Evolutionary conservation across 2,329 filamentous ascomycete species (phyloP).

Genomic region (Nannizzia gypsea): DNA sequence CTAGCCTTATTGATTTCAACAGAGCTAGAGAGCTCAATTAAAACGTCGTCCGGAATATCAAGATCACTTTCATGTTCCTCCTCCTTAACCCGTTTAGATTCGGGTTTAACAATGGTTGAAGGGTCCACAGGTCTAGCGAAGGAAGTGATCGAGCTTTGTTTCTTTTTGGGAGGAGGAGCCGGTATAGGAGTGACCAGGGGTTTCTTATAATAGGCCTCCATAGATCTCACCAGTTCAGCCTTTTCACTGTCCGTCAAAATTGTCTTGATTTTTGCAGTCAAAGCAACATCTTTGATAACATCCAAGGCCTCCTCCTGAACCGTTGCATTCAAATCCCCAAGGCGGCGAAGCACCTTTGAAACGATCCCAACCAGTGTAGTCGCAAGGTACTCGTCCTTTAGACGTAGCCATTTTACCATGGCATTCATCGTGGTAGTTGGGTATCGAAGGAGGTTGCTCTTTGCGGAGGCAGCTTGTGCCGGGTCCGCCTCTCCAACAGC

Average conservation of each 20-base stretch:
- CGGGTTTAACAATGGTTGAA: constrained; percentile 25
- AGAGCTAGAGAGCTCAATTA: constrained; percentile 32
- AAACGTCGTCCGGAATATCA: constrained; percentile 30
- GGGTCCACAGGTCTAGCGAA: constrained; percentile 28
- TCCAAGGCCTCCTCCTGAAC: constrained; percentile 55
- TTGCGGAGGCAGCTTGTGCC: constrained; percentile 27
- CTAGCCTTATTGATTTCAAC: constrained; percentile 31
- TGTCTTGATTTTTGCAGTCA: constrained; percentile 52
- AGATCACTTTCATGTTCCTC: constrained; percentile 35
- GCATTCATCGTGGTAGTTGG: constrained; percentile 53
- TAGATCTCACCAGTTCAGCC: constrained; percentile 58
- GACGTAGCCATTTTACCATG: constrained; percentile 76
- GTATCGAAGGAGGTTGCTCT: constrained; percentile 49
- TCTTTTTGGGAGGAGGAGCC: constrained; percentile 29
- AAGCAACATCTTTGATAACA: constrained; percentile 45
- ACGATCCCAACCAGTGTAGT: constrained; percentile 71
- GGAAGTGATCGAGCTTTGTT: constrained; percentile 32
- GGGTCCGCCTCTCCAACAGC: constrained; percentile 44
- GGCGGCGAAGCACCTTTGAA: constrained; percentile 66
- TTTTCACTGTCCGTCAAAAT: constrained; percentile 74
- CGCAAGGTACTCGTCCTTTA: constrained; percentile 78
- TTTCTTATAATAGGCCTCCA: constrained; percentile 43
- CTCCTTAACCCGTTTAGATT: constrained; percentile 25
- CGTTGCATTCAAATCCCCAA: constrained; percentile 63
- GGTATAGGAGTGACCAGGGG: constrained; percentile 32